Base-by-base conservation (phyloP, 1,284 basidiomycete genomes). In the Ustilago cynodontis region DNA sequence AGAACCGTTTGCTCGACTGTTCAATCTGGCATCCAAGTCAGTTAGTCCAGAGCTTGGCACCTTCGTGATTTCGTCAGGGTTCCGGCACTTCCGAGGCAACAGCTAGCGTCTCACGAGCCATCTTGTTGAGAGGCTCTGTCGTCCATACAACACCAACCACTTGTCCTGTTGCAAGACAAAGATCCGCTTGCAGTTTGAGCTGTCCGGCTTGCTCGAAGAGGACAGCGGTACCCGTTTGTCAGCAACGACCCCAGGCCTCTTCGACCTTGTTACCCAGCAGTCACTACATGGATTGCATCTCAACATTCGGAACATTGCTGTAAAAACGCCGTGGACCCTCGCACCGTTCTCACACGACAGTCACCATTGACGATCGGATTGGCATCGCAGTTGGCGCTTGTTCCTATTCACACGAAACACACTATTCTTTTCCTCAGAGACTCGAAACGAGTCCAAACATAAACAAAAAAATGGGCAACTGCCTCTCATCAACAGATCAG, bases 401-500 rank as follows among this genome's bases (percentile, higher is more conserved):
- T 29, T 16, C 0, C 16, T 4, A 22, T 35, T 37, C 35, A n/a
- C 35, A 56, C 18, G 13, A 6, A n/a, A 11, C 51, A 33, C 22
- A 14, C 39, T 24, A 13, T 43, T 33, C 5, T 14, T 43, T 26
- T n/a, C 37, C 16, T 28, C n/a, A 49, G 26, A n/a, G 33, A 31
- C 55, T 53, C 55, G 20, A 29, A 5, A 16, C 28, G 35, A 28
- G 24, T 22, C 26, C 4, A 35, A 60, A 26, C 18, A 29, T 24
- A 33, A 37, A 56, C 45, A 64, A 37, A 64, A 80, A 57, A 24
- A 82, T 82, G 81, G 81, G 81, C 7, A 76, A 74, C 24, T 82
- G 81, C 50, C 60, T 82, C n/a, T 82, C 80, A 18, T 80, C 81
- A 1, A 72, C 60, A 29, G 80, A 80, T 43, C 76, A 82, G 53